Conservation (phyloP, 305 asterid species). For the Fraxinus sp. region DNA sequence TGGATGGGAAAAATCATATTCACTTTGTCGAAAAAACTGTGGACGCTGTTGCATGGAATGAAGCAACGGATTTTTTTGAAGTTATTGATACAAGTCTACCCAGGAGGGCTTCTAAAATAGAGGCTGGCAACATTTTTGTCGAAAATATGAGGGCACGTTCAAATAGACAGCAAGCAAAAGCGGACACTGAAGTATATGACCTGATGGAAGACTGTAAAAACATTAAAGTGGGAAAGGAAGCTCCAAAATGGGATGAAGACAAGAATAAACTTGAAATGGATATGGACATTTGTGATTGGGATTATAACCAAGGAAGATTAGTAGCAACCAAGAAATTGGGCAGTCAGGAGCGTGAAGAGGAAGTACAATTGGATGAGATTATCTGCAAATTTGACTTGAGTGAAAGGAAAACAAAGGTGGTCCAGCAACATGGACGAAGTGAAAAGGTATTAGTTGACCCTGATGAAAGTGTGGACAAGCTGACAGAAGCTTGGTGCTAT, state of each 20-base stretch:
- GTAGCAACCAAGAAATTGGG: slow-evolving; percentile 23
- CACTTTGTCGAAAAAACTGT: slow-evolving; percentile 30
- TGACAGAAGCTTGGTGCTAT: slow-evolving; percentile 23
- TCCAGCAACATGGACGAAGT: slow-evolving; percentile 28
- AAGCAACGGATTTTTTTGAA: slow-evolving; percentile 42
- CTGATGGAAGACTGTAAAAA: slow-evolving; percentile 31
- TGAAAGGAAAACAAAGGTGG: slow-evolving; percentile 19
- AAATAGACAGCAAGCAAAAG: slow-evolving; percentile 17
- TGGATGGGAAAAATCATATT: slow-evolving; percentile 25
- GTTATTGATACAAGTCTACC: slow-evolving; percentile 36
- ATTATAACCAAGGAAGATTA: slow-evolving; percentile 27
- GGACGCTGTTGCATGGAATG: slow-evolving; percentile 41
- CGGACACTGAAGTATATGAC: slow-evolving; percentile 30
- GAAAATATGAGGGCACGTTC: slow-evolving; percentile 31
- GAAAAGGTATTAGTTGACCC: slow-evolving; percentile 21
- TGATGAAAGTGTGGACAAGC: slow-evolving; percentile 24
- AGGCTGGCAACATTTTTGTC: slow-evolving; percentile 27
- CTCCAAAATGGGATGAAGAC: slow-evolving; percentile 33
- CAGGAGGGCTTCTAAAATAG: slow-evolving; percentile 31
- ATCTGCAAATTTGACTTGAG: slow-evolving; percentile 5
- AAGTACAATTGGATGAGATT: slow-evolving; percentile 21
- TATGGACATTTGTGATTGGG: slow-evolving; percentile 26
- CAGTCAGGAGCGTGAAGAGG: slow-evolving; percentile 32
- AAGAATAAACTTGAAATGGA: slow-evolving; percentile 29
- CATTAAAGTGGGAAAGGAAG: slow-evolving; percentile 33